Percentiles rank a stretch among this genome's conserved stretches.
Conservation (phyloP, 2,329 filamentous ascomycete species). For the Stachybotrys echinatus region DNA sequence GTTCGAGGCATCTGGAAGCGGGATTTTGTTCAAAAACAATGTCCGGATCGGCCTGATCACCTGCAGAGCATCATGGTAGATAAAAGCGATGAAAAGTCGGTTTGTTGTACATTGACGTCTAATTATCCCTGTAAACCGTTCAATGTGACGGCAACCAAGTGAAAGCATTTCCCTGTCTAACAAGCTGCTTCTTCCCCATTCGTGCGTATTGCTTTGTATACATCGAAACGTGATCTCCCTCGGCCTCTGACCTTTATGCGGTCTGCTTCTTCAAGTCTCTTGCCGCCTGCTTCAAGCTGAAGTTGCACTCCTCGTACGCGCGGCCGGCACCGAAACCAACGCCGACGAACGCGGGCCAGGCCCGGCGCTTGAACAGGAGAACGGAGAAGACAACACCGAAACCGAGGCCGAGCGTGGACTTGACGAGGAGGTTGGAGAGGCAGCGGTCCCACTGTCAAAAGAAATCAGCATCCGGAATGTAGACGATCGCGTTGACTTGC, state of each 20-base stretch:
- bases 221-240: constrained; percentile 9
- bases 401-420: constrained; percentile 89
- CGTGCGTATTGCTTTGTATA: constrained; percentile 17
- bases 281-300: constrained; percentile 59
- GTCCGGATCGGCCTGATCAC: too few relatives aligned
- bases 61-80: too few relatives aligned
- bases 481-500: not conserved
- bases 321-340: constrained; percentile 92
- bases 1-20: too few relatives aligned
- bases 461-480: constrained; percentile 13
- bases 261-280: constrained; percentile 52
- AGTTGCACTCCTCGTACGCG: constrained; percentile 98
- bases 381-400: constrained; percentile 99
- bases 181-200: constrained; percentile 5
- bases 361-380: constrained; percentile 93
- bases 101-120: constrained; percentile 30
- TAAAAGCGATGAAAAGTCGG: too few relatives aligned
- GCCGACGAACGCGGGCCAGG: constrained; percentile 95
- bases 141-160: not conserved
- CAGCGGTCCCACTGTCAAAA: constrained; percentile 86
- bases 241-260: constrained; percentile 24
- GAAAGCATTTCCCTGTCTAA: not conserved
- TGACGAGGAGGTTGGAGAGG: constrained; percentile 94
- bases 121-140: constrained; percentile 16
- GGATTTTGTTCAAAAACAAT: too few relatives aligned